These are phyloP conservation scores for Nemania abortiva DNA, from an alignment of 2,329 filamentous ascomycete genomes.

Conservation along the genomic window DNA sequence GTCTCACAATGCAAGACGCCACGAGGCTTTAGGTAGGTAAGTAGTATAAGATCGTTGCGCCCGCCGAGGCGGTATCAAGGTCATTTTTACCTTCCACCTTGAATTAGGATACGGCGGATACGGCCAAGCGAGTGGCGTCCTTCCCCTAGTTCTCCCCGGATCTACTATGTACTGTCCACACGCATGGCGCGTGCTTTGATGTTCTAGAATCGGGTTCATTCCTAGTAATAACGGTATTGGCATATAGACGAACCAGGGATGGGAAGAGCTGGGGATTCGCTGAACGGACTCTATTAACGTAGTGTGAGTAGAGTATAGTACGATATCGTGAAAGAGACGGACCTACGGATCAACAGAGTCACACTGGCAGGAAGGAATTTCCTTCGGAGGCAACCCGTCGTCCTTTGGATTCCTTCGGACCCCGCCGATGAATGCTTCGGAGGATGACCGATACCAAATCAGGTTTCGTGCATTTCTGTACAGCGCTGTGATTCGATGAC, in stretches of 20 bases:
- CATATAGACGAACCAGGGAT: background rate
- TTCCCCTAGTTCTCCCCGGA: slow-evolving; percentile 27
- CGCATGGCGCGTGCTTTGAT: slow-evolving; percentile 3
- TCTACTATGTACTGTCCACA: slow-evolving; percentile 16
- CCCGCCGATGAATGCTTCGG: slow-evolving; percentile 22
- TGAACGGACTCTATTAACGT: slow-evolving; percentile 14
- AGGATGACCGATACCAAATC: slow-evolving; percentile 25
- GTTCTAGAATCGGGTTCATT: slow-evolving; percentile 22
- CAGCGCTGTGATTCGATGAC: slow-evolving; percentile 8
- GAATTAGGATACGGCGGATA: background rate
- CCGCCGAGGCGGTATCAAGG: background rate
- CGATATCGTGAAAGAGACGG: slow-evolving; percentile 8
- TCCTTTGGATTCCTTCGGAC: slow-evolving; percentile 9
- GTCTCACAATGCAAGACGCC: background rate
- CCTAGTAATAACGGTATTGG: slow-evolving; percentile 3
- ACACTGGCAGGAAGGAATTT: background rate
- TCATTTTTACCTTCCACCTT: background rate
- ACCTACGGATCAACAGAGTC: slow-evolving; percentile 3
- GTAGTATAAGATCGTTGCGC: background rate
- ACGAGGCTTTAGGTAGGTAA: background rate
- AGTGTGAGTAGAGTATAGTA: background rate
- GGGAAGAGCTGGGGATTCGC: slow-evolving; percentile 16
- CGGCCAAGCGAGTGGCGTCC: background rate
- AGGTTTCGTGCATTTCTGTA: slow-evolving; percentile 14
- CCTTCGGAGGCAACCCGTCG: slow-evolving; percentile 17